Conservation (phyloP, 768 basidiomycete genomes). For the Rhodotorula kratochvilovae region DNA sequence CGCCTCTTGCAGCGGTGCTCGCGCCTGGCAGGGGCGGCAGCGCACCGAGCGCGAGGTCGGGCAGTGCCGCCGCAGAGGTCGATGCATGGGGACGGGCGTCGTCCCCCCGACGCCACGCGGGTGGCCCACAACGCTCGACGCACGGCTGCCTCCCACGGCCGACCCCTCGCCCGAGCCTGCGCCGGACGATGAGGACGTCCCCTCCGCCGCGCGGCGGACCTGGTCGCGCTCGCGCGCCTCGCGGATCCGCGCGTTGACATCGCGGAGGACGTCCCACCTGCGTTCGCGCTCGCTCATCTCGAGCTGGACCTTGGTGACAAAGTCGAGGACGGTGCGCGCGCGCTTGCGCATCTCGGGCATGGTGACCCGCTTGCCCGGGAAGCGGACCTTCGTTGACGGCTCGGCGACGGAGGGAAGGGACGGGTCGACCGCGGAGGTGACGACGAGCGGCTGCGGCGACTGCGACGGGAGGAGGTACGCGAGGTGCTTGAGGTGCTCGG, state of each 20-base stretch:
- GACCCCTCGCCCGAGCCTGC: neutral
- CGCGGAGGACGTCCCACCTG: conserved; percentile 3
- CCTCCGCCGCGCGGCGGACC: neutral
- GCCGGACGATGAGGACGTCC: too few species aligned
- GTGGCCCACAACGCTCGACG: neutral
- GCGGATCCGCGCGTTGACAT: neutral
- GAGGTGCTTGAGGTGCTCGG: conserved; percentile 86
- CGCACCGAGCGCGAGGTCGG: neutral
- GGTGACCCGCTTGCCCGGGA: conserved; percentile 90
- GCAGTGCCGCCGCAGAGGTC: neutral
- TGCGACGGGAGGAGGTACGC: conserved; percentile 74
- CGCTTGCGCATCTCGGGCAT: conserved; percentile 98
- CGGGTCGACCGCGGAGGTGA: conserved; percentile 48
- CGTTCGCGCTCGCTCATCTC: conserved; percentile 29
- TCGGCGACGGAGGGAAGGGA: conserved; percentile 46
- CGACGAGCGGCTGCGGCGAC: conserved; percentile 67
- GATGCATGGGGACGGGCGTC: neutral
- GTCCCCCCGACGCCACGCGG: neutral
- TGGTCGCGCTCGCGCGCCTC: neutral
- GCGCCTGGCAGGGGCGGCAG: neutral
- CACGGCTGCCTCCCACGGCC: neutral
- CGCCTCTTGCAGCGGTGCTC: neutral
- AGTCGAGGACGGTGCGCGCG: conserved; percentile 80
- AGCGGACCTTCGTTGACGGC: conserved; percentile 65
- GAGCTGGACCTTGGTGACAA: conserved; percentile 68